These are phyloP conservation scores for Phytopythium boreale DNA, from an alignment of 352 stramenopile species.

Conservation along the genomic window DNA sequence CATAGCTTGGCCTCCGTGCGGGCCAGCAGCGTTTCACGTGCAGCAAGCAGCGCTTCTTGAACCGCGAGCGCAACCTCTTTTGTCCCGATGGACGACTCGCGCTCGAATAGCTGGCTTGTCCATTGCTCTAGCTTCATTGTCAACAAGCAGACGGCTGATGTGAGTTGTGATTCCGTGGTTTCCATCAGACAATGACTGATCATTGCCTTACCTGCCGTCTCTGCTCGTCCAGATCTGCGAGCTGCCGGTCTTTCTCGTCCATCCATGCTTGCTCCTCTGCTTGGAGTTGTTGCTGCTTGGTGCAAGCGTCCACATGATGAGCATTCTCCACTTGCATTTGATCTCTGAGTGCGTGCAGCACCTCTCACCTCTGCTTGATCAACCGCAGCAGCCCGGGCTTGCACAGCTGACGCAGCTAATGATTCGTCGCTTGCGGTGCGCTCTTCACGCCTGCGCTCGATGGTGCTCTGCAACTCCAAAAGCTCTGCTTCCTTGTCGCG, in stretches of 20 bases:
- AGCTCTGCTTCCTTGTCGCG: slow-evolving; percentile 39
- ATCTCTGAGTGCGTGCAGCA: background rate
- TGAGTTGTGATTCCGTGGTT: background rate
- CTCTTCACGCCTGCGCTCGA: slow-evolving; percentile 9
- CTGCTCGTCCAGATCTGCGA: background rate
- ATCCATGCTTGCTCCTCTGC: background rate
- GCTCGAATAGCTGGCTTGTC: background rate
- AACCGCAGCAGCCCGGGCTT: background rate
- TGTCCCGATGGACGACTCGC: background rate
- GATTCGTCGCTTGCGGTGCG: background rate
- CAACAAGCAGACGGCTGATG: background rate
- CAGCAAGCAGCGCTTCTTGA: background rate
- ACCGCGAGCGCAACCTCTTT: background rate
- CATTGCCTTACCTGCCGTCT: background rate
- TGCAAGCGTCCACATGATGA: background rate
- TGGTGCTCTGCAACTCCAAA: slow-evolving; percentile 12
- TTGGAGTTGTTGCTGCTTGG: background rate
- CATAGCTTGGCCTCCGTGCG: background rate
- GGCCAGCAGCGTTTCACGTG: background rate
- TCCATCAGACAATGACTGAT: too few relatives aligned
- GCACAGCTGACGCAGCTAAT: background rate
- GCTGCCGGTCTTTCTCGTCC: background rate
- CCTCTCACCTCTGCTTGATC: background rate
- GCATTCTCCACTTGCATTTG: background rate
- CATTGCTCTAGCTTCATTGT: background rate